These are phyloP conservation scores for Pythium guiyangense DNA, from an alignment of 352 stramenopile genomes.

Conservation along the genomic window DNA sequence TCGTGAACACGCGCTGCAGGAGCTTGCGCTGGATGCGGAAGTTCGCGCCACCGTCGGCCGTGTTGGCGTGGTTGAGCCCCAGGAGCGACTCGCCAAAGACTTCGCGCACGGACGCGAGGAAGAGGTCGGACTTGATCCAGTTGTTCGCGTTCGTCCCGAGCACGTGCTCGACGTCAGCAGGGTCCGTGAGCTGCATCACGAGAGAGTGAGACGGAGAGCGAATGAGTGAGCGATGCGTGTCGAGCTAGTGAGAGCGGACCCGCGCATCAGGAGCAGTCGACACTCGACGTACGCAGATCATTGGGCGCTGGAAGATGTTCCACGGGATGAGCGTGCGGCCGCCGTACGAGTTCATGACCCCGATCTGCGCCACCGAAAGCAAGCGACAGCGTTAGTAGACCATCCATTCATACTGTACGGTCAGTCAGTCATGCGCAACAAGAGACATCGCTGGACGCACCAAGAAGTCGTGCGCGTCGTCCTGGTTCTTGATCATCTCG, in stretches of 20 bases:
- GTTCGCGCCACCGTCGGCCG: conserved; percentile 39
- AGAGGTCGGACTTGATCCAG: conserved; percentile 60
- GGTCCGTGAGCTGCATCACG: conserved; percentile 30
- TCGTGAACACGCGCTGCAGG: conserved; percentile 85
- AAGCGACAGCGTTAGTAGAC: background rate
- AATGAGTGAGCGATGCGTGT: background rate
- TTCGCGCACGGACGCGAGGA: conserved; percentile 54
- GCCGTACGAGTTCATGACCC: conserved; percentile 31
- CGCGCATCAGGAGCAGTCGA: too few relatives aligned
- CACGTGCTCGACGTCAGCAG: conserved; percentile 56
- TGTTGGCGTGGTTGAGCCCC: conserved; percentile 50
- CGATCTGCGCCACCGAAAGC: conserved; percentile 11
- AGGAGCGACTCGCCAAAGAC: conserved; percentile 66
- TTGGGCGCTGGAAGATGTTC: conserved; percentile 30
- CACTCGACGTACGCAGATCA: background rate
- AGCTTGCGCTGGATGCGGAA: conserved; percentile 78
- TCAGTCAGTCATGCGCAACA: too few relatives aligned
- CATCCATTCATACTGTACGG: too few relatives aligned
- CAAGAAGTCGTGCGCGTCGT: conserved; percentile 9
- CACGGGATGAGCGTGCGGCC: conserved; percentile 58
- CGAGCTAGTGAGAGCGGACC: too few relatives aligned
- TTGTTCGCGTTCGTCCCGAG: conserved; percentile 52
- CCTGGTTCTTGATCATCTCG: conserved; percentile 3
- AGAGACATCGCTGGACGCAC: background rate
- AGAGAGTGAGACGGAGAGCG: background rate